A percentile compares a stretch with the other conserved stretches of the same genome.
Conservation (phyloP, 2,329 filamentous ascomycete species). For the Botryotinia globosa region DNA sequence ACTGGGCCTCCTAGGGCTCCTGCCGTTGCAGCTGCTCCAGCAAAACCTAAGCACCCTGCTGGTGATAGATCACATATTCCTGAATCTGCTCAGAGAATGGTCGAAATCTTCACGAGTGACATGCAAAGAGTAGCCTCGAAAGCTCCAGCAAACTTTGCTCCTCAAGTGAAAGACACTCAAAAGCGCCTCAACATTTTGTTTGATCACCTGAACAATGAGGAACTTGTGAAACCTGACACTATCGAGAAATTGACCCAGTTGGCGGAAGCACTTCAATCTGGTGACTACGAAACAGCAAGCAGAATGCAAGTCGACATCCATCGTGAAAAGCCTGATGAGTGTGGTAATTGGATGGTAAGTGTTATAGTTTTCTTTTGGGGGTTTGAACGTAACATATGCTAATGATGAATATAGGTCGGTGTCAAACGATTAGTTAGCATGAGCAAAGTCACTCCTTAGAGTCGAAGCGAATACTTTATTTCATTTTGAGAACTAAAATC, state of each 20-base stretch:
- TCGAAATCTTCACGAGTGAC: conserved; percentile 76
- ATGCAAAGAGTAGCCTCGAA: conserved; percentile 85
- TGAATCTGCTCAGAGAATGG: conserved; percentile 68
- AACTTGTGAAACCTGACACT: conserved; percentile 78
- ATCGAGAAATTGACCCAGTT: conserved; percentile 64
- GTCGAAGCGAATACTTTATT: background rate
- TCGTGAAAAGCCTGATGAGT: conserved; percentile 74
- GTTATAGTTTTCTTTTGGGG: background rate
- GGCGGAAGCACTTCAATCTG: conserved; percentile 62
- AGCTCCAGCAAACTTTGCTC: conserved; percentile 80
- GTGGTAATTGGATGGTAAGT: conserved; percentile 84
- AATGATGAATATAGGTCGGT: conserved; percentile 58
- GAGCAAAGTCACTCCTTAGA: conserved; percentile 67
- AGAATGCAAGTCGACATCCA: conserved; percentile 72
- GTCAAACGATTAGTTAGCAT: conserved; percentile 76
- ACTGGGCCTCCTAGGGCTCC: conserved; percentile 36
- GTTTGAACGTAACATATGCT: conserved; percentile 37
- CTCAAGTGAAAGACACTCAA: conserved; percentile 89
- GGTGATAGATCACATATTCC: conserved; percentile 92
- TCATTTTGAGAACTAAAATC: background rate
- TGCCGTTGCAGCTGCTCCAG: conserved; percentile 42
- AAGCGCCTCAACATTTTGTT: conserved; percentile 92
- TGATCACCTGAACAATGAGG: conserved; percentile 94
- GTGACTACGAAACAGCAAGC: conserved; percentile 66
- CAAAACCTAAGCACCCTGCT: conserved; percentile 68